phyloP scores from a whole-genome alignment of 352 stramenopile species.

The Pythium folliculosum region DNA sequence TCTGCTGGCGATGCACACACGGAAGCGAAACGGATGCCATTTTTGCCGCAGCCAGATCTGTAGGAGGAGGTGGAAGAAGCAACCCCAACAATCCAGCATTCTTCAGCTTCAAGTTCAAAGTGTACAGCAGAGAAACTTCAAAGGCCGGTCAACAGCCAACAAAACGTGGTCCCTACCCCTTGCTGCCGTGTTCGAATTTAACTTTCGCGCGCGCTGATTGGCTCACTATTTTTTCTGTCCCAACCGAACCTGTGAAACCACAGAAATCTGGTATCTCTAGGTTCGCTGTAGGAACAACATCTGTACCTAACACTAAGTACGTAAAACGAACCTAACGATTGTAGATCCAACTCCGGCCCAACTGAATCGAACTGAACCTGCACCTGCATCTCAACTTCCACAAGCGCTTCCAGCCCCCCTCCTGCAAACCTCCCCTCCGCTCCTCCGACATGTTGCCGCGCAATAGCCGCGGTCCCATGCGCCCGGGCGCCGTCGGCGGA shows the following conservation, averaged over 20 bases:
- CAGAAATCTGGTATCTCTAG: neutral
- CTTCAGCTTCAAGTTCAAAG: constrained; percentile 22
- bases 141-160: constrained; percentile 4
- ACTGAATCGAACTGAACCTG: constrained; percentile 7
- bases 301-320: constrained; percentile 5
- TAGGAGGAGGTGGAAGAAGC: too few species aligned
- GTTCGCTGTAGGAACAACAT: neutral
- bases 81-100: neutral
- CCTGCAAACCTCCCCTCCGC: neutral
- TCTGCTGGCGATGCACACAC: neutral
- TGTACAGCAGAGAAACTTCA: constrained; percentile 3
- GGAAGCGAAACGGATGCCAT: neutral
- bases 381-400: neutral
- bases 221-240: neutral
- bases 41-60: neutral
- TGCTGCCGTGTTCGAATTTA: constrained; percentile 7
- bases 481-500: constrained; percentile 13
- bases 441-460: constrained; percentile 37
- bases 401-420: neutral
- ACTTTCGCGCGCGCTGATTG: constrained; percentile 19
- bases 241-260: neutral
- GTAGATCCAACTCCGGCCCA: neutral
- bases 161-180: constrained; percentile 10
- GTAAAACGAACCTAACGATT: neutral
- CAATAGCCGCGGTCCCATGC: constrained; percentile 21